Conservation (phyloP, 2,329 filamentous ascomycete species). For the Neonectria faginata region DNA sequence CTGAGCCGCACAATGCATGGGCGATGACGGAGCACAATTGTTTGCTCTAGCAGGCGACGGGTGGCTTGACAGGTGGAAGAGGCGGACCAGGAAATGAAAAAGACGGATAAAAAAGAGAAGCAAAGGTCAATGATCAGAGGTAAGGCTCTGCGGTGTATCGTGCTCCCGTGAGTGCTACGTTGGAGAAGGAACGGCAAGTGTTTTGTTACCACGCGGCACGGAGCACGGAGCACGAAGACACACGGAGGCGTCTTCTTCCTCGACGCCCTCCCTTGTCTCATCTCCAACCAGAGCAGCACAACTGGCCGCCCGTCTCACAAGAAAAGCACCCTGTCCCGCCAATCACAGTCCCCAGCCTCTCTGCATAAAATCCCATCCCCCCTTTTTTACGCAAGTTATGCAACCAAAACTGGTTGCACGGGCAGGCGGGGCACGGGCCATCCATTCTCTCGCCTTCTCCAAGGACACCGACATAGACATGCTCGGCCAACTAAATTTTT, state of each 20-base stretch:
- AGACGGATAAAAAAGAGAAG: background rate
- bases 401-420: constrained; percentile 11
- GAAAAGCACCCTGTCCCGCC: background rate
- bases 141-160: background rate
- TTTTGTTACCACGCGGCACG: background rate
- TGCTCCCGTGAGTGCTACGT: background rate
- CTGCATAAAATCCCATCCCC: constrained; percentile 11
- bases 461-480: constrained; percentile 21
- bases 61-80: too few relatives aligned
- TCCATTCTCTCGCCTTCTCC: constrained; percentile 13
- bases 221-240: background rate
- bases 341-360: constrained; percentile 26
- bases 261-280: constrained; percentile 14
- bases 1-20: background rate
- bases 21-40: too few relatives aligned
- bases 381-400: background rate
- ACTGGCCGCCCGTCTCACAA: constrained; percentile 20
- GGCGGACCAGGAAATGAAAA: too few relatives aligned
- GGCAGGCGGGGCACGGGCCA: constrained; percentile 29
- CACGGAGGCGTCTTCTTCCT: constrained; percentile 6
- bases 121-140: background rate
- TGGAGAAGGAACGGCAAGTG: background rate
- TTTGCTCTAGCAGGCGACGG: too few relatives aligned
- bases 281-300: constrained; percentile 15
- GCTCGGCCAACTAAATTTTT: constrained; percentile 54